A percentile compares a stretch with the other conserved stretches of the same genome.
These are phyloP conservation scores for Megacollybia marginata DNA, from an alignment of 768 basidiomycete species.

Conservation along the genomic window DNA sequence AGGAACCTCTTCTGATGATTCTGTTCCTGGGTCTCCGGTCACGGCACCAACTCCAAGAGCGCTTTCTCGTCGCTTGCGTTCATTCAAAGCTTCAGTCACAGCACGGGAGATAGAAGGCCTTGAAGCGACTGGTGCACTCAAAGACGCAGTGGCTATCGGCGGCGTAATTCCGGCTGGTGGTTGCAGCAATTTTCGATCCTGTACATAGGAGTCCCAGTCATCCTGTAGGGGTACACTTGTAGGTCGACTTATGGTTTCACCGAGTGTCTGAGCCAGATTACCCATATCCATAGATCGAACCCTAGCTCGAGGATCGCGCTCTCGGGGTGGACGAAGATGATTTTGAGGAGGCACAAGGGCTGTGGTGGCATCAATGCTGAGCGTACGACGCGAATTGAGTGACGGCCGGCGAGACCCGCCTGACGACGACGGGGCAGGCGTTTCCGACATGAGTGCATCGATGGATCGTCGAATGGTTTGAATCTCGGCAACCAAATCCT, in stretches of 20 bases:
- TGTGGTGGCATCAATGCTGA: conserved; percentile 57
- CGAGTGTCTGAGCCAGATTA: conserved; percentile 35
- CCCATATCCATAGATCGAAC: conserved; percentile 71
- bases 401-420: conserved; percentile 60
- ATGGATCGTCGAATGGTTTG: conserved; percentile 75
- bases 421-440: conserved; percentile 56
- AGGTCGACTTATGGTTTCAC: conserved; percentile 57
- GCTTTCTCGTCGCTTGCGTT: conserved; percentile 67
- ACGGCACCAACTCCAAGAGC: conserved; percentile 38
- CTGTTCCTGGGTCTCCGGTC: conserved; percentile 25
- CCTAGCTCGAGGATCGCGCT: conserved; percentile 58
- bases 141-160: conserved; percentile 63
- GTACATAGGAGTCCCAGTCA: conserved; percentile 83
- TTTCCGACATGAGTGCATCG: conserved; percentile 66
- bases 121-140: conserved; percentile 22
- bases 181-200: conserved; percentile 77
- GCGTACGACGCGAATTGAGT: conserved; percentile 56
- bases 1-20: conserved; percentile 44
- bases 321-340: conserved; percentile 66
- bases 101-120: conserved; percentile 59
- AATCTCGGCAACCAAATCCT: conserved; percentile 70
- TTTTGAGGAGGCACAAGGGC: conserved; percentile 39
- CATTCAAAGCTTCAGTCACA: conserved; percentile 66
- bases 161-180: conserved; percentile 75
- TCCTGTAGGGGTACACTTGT: conserved; percentile 69